Conservation (phyloP, 2,329 filamentous ascomycete species). For the Microascus cirrosus region DNA sequence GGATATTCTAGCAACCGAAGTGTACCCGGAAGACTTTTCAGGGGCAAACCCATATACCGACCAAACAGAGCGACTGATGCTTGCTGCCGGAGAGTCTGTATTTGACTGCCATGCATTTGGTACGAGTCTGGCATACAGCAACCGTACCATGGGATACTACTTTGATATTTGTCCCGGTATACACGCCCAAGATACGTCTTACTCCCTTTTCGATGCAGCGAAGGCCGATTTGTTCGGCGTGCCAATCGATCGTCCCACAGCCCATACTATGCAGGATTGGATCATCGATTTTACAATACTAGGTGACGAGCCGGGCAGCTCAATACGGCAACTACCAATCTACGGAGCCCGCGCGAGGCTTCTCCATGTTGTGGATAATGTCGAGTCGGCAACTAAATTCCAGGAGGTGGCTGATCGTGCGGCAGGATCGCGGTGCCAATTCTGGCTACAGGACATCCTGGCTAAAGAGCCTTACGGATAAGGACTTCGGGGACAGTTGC, state of each 20-base stretch:
- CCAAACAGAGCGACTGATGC: conserved; percentile 1
- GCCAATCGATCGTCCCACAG: conserved; percentile 13
- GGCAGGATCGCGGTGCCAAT: too few species aligned
- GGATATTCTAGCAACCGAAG: conserved; percentile 24
- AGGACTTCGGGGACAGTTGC: too few species aligned
- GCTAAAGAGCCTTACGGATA: too few species aligned
- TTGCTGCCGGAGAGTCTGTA: conserved; percentile 25
- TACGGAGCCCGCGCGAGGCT: neutral
- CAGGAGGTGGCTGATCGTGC: too few species aligned
- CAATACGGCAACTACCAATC: neutral
- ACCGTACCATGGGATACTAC: conserved; percentile 34
- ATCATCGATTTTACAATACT: conserved; percentile 10
- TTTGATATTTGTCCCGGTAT: conserved; percentile 37
- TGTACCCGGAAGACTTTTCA: conserved; percentile 7
- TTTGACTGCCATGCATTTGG: conserved; percentile 41
- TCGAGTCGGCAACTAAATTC: too few species aligned
- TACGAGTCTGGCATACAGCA: conserved; percentile 29
- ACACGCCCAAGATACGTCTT: conserved; percentile 37
- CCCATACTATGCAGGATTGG: conserved; percentile 18
- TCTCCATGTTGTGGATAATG: neutral
- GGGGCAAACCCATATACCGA: neutral
- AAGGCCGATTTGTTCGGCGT: conserved; percentile 6
- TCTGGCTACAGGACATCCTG: too few species aligned
- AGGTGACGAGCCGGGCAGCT: neutral
- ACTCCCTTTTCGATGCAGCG: conserved; percentile 34